Evolutionary conservation across 2,329 filamentous ascomycete genomes (phyloP).

Genomic region (Westerdykella sp.): DNA sequence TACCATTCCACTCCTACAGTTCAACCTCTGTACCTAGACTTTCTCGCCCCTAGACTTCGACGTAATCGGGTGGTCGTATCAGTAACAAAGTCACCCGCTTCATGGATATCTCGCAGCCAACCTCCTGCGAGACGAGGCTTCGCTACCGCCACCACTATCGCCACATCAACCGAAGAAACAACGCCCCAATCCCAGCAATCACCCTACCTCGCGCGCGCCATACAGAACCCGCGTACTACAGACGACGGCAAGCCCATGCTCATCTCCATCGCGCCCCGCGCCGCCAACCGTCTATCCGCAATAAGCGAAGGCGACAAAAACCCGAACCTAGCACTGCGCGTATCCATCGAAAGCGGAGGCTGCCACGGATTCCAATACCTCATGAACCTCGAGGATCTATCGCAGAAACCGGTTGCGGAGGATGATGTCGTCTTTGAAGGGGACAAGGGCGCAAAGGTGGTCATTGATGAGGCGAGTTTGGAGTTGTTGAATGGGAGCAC

Average conservation of each 20-base stretch:
- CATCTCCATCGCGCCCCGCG: conserved; percentile 77
- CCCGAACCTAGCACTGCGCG: conserved; percentile 76
- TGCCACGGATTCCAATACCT: conserved; percentile 98
- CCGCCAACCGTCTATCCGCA: conserved; percentile 61
- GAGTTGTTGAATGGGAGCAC: conserved; percentile 89
- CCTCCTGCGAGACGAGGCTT: conserved; percentile 28
- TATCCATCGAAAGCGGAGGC: conserved; percentile 86
- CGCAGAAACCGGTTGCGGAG: conserved; percentile 45
- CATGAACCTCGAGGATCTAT: conserved; percentile 71
- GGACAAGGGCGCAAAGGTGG: conserved; percentile 63
- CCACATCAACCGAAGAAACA: background rate
- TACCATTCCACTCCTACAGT: background rate
- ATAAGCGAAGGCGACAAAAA: conserved; percentile 54
- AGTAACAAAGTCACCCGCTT: background rate
- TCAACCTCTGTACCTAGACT: conserved; percentile 23
- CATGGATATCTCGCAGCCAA: conserved; percentile 11
- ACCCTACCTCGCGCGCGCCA: conserved; percentile 26
- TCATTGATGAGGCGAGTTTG: conserved; percentile 81
- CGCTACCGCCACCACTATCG: conserved; percentile 12
- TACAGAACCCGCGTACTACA: conserved; percentile 68
- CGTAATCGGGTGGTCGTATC: background rate
- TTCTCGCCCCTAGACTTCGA: conserved; percentile 19
- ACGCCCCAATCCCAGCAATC: background rate
- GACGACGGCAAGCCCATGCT: conserved; percentile 79
- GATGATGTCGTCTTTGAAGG: conserved; percentile 88